These are phyloP conservation scores for Spongispora temasekensis DNA, from an alignment of 1,284 basidiomycete genomes.

Conservation along the genomic window DNA sequence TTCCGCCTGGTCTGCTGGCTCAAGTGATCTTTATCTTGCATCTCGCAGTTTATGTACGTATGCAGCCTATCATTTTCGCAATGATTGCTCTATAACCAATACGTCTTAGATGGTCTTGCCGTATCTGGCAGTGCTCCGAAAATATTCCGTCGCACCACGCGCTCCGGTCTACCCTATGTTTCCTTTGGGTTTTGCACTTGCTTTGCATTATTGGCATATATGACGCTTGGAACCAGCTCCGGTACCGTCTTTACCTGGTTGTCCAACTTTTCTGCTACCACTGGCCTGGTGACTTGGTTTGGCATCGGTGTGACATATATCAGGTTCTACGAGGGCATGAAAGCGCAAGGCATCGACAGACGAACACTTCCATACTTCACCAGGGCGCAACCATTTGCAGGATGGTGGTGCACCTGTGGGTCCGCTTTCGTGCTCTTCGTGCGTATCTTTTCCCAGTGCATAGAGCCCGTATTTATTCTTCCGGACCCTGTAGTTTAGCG, in stretches of 20 bases:
- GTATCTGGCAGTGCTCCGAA: slow-evolving; percentile 59
- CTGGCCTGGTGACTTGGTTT: slow-evolving; percentile 64
- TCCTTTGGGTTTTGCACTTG: slow-evolving; percentile 50
- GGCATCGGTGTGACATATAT: slow-evolving; percentile 63
- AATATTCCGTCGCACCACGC: slow-evolving; percentile 54
- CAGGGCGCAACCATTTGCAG: slow-evolving; percentile 48
- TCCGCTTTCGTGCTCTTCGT: slow-evolving; percentile 42
- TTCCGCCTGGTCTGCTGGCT: slow-evolving; percentile 56
- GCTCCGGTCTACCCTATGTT: slow-evolving; percentile 59
- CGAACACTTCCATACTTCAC: slow-evolving; percentile 50
- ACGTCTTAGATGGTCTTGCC: slow-evolving; percentile 53
- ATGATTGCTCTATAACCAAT: neutral
- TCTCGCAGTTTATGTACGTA: slow-evolving; percentile 27
- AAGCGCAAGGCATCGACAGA: slow-evolving; percentile 56
- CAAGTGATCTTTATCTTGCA: slow-evolving; percentile 29
- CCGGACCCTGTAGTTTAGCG: slow-evolving; percentile 37
- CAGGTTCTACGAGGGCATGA: slow-evolving; percentile 58
- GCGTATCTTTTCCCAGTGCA: slow-evolving; percentile 14
- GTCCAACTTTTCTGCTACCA: slow-evolving; percentile 43
- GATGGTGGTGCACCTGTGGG: slow-evolving; percentile 43
- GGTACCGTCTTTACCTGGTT: slow-evolving; percentile 59
- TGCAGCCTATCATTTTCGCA: neutral
- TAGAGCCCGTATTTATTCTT: neutral
- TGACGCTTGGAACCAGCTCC: slow-evolving; percentile 51
- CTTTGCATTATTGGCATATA: slow-evolving; percentile 57